phyloP scores from a whole-genome alignment of 768 basidiomycete species.

The Boletus pseudopeckii region DNA sequence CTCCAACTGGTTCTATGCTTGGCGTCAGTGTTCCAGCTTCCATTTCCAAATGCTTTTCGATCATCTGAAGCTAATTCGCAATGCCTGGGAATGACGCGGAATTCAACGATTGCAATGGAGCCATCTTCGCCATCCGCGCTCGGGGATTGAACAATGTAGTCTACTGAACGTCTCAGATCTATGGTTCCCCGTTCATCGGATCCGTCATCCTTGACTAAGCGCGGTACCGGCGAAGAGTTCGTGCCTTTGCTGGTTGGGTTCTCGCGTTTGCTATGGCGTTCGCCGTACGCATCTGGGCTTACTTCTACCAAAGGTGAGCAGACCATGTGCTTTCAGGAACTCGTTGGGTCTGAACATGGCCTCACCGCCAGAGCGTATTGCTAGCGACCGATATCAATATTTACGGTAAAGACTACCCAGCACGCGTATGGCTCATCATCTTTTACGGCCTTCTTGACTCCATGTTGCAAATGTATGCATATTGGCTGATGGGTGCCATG shows the following conservation, averaged over 20 bases:
- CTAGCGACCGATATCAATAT: constrained; percentile 52
- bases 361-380: constrained; percentile 38
- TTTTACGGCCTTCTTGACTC: constrained; percentile 76
- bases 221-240: constrained; percentile 53
- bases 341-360: background rate
- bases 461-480: constrained; percentile 82
- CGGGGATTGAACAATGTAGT: constrained; percentile 77
- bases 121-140: constrained; percentile 74
- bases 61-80: background rate
- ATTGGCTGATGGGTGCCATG: constrained; percentile 87
- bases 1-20: constrained; percentile 83
- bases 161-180: constrained; percentile 77
- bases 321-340: background rate
- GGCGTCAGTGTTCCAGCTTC: constrained; percentile 50
- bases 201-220: constrained; percentile 58
- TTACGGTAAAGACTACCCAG: constrained; percentile 50
- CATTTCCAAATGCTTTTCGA: background rate
- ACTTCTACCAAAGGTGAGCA: constrained; percentile 67
- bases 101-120: constrained; percentile 79
- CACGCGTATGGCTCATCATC: constrained; percentile 61
- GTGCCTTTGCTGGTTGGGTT: constrained; percentile 69
- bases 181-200: constrained; percentile 73
- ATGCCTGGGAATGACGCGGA: constrained; percentile 39
- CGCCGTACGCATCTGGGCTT: constrained; percentile 72
- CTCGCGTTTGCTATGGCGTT: constrained; percentile 66